Conservation (phyloP, 257 asterid species). For the Nicotiana noctiflora region DNA sequence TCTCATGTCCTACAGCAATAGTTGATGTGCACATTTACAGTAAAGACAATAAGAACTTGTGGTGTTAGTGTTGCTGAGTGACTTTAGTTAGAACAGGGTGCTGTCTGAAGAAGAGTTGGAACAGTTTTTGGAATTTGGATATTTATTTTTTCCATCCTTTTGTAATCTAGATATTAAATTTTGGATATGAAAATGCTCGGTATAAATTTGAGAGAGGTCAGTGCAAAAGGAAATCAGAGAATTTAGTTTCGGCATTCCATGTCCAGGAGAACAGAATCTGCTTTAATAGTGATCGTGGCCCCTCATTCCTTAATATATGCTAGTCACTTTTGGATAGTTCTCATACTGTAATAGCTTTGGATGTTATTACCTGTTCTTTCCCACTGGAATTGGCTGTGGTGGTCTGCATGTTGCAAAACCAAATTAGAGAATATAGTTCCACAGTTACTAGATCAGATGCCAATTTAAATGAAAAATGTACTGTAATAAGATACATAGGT, state of each 20-base stretch:
- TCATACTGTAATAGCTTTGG: background rate
- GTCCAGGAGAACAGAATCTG: background rate
- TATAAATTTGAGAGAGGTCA: background rate
- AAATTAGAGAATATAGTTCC: background rate
- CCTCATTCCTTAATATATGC: background rate
- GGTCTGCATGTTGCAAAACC: background rate
- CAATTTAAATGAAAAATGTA: background rate
- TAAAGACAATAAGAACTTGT: background rate
- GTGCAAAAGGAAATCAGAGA: background rate
- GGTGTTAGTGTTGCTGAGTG: background rate
- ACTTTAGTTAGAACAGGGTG: background rate
- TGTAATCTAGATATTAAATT: too few relatives aligned
- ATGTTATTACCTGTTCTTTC: background rate
- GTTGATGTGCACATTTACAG: background rate
- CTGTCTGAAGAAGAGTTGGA: background rate
- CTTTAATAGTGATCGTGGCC: background rate
- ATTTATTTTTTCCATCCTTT: background rate
- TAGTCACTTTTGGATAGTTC: background rate
- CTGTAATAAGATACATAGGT: background rate
- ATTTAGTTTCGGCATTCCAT: background rate
- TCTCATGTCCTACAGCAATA: background rate
- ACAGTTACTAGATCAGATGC: background rate
- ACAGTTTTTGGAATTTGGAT: background rate
- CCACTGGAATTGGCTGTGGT: background rate
- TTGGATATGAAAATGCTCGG: background rate